Conservation (phyloP, 768 basidiomycete genomes). For the Trametes gibbosa region DNA sequence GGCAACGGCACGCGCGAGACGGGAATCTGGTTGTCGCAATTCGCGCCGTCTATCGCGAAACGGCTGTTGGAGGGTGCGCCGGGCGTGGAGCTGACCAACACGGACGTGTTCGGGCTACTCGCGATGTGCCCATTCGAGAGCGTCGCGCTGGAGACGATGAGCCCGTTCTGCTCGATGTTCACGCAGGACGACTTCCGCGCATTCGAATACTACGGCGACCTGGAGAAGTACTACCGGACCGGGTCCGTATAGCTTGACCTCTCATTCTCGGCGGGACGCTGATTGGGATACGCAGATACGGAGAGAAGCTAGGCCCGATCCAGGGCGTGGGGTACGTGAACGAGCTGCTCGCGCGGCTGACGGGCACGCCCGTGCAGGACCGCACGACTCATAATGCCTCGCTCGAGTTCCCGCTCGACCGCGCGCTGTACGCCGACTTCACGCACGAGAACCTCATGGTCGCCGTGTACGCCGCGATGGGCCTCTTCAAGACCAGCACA, state of each 20-base stretch:
- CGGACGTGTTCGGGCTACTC: slow-evolving; percentile 60
- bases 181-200: slow-evolving; percentile 55
- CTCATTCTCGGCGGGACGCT: neutral
- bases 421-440: slow-evolving; percentile 68
- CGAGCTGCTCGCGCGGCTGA: slow-evolving; percentile 83
- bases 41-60: slow-evolving; percentile 51
- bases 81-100: slow-evolving; percentile 53
- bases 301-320: slow-evolving; percentile 64
- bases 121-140: slow-evolving; percentile 81
- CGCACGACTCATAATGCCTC: slow-evolving; percentile 76
- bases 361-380: slow-evolving; percentile 58
- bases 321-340: slow-evolving; percentile 88
- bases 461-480: slow-evolving; percentile 67
- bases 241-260: slow-evolving; percentile 44
- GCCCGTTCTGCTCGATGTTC: slow-evolving; percentile 78
- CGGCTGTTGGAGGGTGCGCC: slow-evolving; percentile 61
- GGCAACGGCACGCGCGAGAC: slow-evolving; percentile 47
- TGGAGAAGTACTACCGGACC: slow-evolving; percentile 77
- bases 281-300: slow-evolving; percentile 49
- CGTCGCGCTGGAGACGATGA: slow-evolving; percentile 46
- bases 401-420: slow-evolving; percentile 73
- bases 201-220: slow-evolving; percentile 69
- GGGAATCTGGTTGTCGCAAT: slow-evolving; percentile 53
- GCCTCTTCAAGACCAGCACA: slow-evolving; percentile 31
- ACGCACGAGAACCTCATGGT: slow-evolving; percentile 86